phyloP scores from a whole-genome alignment of 2,329 filamentous ascomycete species.

The Colletotrichum neosansevieriae region DNA sequence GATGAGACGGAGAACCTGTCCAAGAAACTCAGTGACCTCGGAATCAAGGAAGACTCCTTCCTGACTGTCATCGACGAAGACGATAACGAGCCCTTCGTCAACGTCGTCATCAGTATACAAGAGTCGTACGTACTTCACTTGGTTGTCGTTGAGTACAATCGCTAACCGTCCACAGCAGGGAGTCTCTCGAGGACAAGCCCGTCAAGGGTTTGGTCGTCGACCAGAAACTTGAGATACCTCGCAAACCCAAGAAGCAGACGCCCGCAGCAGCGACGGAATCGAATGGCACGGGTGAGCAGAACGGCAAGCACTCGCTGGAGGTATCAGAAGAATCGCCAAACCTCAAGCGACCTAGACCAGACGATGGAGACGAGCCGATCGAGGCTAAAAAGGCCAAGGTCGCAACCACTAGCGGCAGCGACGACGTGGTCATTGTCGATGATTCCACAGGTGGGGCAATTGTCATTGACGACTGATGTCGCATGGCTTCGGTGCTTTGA shows the following conservation, averaged over 20 bases:
- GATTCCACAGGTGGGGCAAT: slow-evolving; percentile 68
- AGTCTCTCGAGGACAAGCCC: slow-evolving; percentile 62
- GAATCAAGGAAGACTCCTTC: slow-evolving; percentile 80
- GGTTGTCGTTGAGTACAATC: background rate
- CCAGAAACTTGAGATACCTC: slow-evolving; percentile 62
- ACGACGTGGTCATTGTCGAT: slow-evolving; percentile 53
- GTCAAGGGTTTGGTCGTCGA: slow-evolving; percentile 62
- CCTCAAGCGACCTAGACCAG: slow-evolving; percentile 61
- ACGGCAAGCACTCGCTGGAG: slow-evolving; percentile 56
- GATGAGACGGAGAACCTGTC: slow-evolving; percentile 88
- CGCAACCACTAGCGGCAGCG: slow-evolving; percentile 52
- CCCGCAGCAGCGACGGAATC: slow-evolving; percentile 44
- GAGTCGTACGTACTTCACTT: slow-evolving; percentile 62
- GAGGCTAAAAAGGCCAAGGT: slow-evolving; percentile 63
- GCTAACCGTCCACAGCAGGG: slow-evolving; percentile 54
- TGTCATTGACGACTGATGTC: slow-evolving; percentile 70
- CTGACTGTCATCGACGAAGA: slow-evolving; percentile 89
- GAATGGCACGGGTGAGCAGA: slow-evolving; percentile 56
- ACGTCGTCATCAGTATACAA: slow-evolving; percentile 79
- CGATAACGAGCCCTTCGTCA: slow-evolving; percentile 79
- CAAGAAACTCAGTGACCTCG: slow-evolving; percentile 83
- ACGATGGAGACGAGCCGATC: slow-evolving; percentile 54
- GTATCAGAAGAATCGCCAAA: slow-evolving; percentile 49
- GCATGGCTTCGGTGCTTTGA: slow-evolving; percentile 13
- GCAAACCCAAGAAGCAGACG: slow-evolving; percentile 61